These are phyloP conservation scores for Arachis stenosperma DNA, from an alignment of 306 rosid species.

Conservation along the genomic window DNA sequence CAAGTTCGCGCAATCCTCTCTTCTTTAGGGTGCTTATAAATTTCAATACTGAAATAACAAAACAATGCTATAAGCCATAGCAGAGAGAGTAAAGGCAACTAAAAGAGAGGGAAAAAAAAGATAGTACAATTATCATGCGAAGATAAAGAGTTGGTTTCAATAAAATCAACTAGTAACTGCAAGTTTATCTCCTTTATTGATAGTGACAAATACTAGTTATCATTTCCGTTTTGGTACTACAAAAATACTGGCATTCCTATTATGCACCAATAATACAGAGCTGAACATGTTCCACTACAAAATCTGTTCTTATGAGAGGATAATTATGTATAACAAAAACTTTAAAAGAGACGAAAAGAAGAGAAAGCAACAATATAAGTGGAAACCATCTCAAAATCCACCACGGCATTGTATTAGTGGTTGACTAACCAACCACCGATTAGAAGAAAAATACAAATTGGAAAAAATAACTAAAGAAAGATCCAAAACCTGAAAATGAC, in stretches of 20 bases:
- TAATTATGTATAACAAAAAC: not conserved
- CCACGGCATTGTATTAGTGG: conserved; percentile 28
- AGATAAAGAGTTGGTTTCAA: not conserved
- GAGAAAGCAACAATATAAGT: not conserved
- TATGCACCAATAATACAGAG: not conserved
- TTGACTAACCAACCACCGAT: conserved; percentile 34
- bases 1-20: conserved; percentile 95
- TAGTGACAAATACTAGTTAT: not conserved
- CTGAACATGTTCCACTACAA: not conserved
- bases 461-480: conserved; percentile 22
- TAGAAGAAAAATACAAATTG: conserved; percentile 23
- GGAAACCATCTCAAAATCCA: conserved; percentile 36
- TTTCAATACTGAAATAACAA: conserved; percentile 72
- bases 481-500: conserved; percentile 20
- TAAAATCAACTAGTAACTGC: conserved; percentile 28
- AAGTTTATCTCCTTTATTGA: conserved; percentile 11
- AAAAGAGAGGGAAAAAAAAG: not conserved
- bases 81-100: conserved; percentile 9
- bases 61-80: conserved; percentile 35
- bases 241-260: not conserved
- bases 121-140: not conserved
- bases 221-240: not conserved
- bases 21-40: conserved; percentile 94
- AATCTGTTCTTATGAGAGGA: not conserved
- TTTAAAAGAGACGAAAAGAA: not conserved